Percentiles rank a stretch among this genome's conserved stretches.
phyloP scores from a whole-genome alignment of 1,139 yeast genomes.

The Kluyveromyces sp. region DNA sequence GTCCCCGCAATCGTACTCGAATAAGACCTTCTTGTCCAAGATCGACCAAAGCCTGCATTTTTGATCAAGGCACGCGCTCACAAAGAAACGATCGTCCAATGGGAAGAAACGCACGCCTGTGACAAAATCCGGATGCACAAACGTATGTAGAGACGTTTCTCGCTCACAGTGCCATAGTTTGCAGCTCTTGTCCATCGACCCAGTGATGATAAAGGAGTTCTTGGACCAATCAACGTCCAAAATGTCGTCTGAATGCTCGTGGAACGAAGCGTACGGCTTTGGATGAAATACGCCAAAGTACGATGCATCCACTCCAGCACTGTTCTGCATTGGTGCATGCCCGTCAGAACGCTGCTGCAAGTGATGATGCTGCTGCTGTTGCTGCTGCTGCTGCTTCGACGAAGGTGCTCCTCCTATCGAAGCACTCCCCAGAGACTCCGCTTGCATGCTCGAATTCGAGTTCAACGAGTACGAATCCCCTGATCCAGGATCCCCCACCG shows the following conservation, averaged over 20 bases:
- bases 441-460: background rate
- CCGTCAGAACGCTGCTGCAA: background rate
- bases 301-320: slow-evolving; percentile 1
- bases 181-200: slow-evolving; percentile 82
- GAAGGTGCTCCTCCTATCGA: background rate
- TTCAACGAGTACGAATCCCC: background rate
- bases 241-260: slow-evolving; percentile 65
- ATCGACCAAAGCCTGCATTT: slow-evolving; percentile 78
- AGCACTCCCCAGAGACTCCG: background rate
- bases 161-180: slow-evolving; percentile 80
- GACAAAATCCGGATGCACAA: slow-evolving; percentile 72
- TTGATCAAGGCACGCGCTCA: slow-evolving; percentile 78
- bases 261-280: slow-evolving; percentile 52
- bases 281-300: slow-evolving; percentile 78
- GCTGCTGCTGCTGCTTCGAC: background rate
- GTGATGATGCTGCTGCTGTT: slow-evolving; percentile 4
- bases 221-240: slow-evolving; percentile 82
- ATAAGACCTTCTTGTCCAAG: slow-evolving; percentile 46
- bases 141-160: slow-evolving; percentile 52
- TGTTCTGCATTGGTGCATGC: no score
- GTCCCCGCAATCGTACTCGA: slow-evolving; percentile 26
- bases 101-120: slow-evolving; percentile 81
- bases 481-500: background rate
- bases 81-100: slow-evolving; percentile 76
- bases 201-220: slow-evolving; percentile 69